Conservation (phyloP, 2,329 filamentous ascomycete species). For the Colletotrichum sp. region DNA sequence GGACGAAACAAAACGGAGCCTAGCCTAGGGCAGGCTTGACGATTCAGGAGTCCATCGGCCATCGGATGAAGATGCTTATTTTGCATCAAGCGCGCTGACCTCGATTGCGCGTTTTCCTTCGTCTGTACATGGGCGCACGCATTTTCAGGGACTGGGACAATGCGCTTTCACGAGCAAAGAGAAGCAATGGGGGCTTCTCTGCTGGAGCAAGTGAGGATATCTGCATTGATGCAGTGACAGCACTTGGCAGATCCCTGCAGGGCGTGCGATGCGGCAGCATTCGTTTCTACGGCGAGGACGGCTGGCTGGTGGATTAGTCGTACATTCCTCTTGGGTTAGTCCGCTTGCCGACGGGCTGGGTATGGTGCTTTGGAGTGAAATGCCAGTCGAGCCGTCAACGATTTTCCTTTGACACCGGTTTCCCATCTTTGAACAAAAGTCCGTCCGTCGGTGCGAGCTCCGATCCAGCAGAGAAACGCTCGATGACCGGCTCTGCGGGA, state of each 20-base stretch:
- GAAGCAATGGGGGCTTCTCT: background rate
- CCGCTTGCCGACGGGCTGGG: background rate
- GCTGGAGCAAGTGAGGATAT: background rate
- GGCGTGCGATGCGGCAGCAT: background rate
- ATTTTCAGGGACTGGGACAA: background rate
- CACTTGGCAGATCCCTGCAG: conserved; percentile 1
- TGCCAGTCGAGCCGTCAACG: background rate
- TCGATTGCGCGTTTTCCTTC: background rate
- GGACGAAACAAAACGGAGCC: background rate
- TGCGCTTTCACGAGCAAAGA: background rate
- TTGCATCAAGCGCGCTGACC: background rate
- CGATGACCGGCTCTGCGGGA: background rate
- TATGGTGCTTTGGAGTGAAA: background rate
- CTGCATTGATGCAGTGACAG: background rate
- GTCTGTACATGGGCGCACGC: background rate
- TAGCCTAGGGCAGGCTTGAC: background rate
- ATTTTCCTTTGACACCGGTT: background rate
- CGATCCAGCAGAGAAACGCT: conserved; percentile 1
- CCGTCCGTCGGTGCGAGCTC: background rate
- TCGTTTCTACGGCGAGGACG: background rate
- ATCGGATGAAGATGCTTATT: background rate
- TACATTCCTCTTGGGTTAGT: background rate
- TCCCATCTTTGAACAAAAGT: background rate
- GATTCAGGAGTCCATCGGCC: background rate
- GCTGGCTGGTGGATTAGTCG: background rate